Evolutionary conservation across 257 asterid genomes (phyloP).

Genomic region (Solanum stenotomum): DNA sequence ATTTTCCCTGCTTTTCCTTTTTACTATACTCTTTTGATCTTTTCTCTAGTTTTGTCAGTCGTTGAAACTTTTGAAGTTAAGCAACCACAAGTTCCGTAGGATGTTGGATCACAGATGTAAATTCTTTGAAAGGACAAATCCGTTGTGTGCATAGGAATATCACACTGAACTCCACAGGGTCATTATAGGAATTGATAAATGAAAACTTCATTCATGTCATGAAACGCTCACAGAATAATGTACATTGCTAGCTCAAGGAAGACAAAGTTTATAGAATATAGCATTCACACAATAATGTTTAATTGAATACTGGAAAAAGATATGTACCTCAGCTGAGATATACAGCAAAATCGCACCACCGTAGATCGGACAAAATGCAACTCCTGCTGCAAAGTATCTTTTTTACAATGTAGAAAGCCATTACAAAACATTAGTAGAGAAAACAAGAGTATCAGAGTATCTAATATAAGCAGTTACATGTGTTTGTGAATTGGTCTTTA

Average conservation of each 20-base stretch:
- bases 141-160: neutral
- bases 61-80: constrained; percentile 18
- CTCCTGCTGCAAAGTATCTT: neutral
- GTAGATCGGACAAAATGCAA: neutral
- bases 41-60: constrained; percentile 7
- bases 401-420: neutral
- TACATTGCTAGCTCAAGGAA: neutral
- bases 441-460: neutral
- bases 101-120: neutral
- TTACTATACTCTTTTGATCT: constrained; percentile 24
- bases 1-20: constrained; percentile 16
- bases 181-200: neutral
- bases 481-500: neutral
- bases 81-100: neutral
- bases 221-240: neutral
- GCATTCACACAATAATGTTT: neutral
- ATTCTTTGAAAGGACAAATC: neutral
- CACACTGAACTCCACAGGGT: neutral
- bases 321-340: neutral
- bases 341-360: neutral
- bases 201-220: neutral
- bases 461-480: neutral
- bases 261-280: neutral
- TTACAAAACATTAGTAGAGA: neutral
- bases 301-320: neutral